Conservation (phyloP, 73 alveolate genomes). For the Blepharisma stoltei region DNA sequence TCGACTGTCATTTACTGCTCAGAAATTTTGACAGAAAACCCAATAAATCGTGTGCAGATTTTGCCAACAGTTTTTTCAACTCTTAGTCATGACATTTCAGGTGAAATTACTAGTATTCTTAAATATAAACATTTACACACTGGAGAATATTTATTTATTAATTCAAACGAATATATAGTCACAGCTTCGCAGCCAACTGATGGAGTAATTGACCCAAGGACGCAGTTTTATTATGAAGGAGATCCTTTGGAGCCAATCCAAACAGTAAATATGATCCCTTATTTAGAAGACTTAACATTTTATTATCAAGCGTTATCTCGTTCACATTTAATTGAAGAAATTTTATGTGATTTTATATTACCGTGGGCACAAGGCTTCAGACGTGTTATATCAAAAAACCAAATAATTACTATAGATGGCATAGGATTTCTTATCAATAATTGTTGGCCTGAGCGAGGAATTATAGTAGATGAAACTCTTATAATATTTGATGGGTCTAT, state of each 20-base stretch:
- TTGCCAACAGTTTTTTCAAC: background rate
- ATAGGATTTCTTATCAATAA: background rate
- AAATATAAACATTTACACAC: background rate
- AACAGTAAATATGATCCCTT: background rate
- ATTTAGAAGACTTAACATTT: conserved; percentile 6
- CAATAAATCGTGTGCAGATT: background rate
- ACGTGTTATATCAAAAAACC: conserved; percentile 1
- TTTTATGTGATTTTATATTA: background rate
- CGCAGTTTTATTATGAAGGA: conserved; percentile 1
- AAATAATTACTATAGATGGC: background rate
- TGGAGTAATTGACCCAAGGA: background rate
- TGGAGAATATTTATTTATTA: background rate
- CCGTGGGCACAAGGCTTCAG: background rate
- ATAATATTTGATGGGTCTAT: background rate
- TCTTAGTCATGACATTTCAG: background rate
- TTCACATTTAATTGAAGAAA: background rate
- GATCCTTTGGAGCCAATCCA: conserved; percentile 24
- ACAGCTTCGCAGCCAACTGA: conserved; percentile 25
- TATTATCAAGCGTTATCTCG: conserved; percentile 4
- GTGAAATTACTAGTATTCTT: background rate
- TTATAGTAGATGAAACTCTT: background rate
- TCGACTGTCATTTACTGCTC: conserved; percentile 1
- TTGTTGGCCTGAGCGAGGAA: conserved; percentile 16
- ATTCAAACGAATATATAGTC: background rate
- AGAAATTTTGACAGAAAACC: background rate